Conservation (phyloP, 75 land plant genomes). For the Picea sitchensis region DNA sequence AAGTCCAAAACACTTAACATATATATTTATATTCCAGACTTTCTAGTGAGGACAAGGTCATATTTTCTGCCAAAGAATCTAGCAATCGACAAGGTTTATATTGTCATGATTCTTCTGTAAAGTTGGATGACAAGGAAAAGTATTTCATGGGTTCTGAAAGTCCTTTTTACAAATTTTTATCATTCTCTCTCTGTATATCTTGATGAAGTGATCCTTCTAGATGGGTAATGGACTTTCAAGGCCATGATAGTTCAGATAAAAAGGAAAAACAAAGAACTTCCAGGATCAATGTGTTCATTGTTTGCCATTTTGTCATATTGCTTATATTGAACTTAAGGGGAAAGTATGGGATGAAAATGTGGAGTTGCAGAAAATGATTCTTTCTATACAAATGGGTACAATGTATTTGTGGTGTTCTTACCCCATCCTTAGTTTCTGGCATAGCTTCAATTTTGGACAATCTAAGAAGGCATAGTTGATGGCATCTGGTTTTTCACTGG, state of each 20-base stretch:
- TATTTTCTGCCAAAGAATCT: not conserved
- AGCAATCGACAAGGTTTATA: not conserved
- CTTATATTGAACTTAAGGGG: constrained; percentile 19
- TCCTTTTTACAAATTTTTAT: not conserved
- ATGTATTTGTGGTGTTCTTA: constrained; percentile 63
- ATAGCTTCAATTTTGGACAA: constrained; percentile 21
- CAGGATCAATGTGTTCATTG: constrained; percentile 10
- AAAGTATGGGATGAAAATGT: constrained; percentile 4
- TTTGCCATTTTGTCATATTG: constrained; percentile 43
- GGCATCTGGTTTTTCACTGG: constrained; percentile 6
- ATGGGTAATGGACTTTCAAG: too few species aligned
- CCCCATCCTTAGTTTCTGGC: constrained; percentile 55
- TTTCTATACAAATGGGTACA: constrained; percentile 27
- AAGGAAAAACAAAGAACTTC: too few species aligned
- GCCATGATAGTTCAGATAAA: too few species aligned
- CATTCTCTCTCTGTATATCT: not conserved
- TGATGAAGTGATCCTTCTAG: too few species aligned
- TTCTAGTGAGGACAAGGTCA: constrained; percentile 3
- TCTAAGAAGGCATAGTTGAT: constrained; percentile 22
- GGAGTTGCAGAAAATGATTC: not conserved
- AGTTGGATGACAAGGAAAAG: not conserved
- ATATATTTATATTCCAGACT: constrained; percentile 33
- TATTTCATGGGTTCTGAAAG: not conserved
- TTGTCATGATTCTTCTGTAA: not conserved
- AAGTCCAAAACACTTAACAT: constrained; percentile 34